Evolutionary conservation across 192 early-diverging fungal genomes (phyloP).

Genomic region (Piromyces sp.): DNA sequence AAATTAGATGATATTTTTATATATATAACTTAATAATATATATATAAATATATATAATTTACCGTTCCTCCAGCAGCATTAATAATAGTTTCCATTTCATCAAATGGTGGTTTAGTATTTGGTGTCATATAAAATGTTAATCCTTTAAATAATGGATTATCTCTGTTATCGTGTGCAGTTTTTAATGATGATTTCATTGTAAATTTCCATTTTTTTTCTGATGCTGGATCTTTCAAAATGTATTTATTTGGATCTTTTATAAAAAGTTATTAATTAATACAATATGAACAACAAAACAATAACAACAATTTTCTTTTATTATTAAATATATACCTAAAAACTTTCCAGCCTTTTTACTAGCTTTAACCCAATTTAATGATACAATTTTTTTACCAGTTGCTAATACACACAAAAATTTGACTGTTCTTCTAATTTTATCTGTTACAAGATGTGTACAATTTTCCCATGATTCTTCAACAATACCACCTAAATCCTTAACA

Average conservation of each 20-base stretch:
- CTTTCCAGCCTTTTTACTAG: not conserved
- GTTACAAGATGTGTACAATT: not conserved
- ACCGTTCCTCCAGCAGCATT: not conserved
- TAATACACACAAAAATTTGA: not conserved
- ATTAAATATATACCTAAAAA: not conserved
- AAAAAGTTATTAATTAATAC: too few species aligned
- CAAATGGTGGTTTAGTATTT: not conserved
- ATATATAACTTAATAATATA: not conserved
- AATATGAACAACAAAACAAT: too few species aligned
- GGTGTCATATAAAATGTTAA: not conserved
- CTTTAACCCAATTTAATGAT: not conserved
- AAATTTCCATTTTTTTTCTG: not conserved
- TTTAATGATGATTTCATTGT: not conserved
- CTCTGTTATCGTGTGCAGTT: not conserved
- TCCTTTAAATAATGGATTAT: not conserved
- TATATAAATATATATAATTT: not conserved
- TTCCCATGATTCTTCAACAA: not conserved
- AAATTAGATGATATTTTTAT: not conserved
- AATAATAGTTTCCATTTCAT: not conserved
- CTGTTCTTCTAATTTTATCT: not conserved
- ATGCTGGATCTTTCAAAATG: not conserved
- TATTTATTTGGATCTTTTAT: not conserved
- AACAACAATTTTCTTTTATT: too few species aligned
- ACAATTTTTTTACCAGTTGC: not conserved
- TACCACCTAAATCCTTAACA: not conserved